Evolutionary conservation across 306 rosid genomes (phyloP).

Genomic region (Pachyrhizus erosus): DNA sequence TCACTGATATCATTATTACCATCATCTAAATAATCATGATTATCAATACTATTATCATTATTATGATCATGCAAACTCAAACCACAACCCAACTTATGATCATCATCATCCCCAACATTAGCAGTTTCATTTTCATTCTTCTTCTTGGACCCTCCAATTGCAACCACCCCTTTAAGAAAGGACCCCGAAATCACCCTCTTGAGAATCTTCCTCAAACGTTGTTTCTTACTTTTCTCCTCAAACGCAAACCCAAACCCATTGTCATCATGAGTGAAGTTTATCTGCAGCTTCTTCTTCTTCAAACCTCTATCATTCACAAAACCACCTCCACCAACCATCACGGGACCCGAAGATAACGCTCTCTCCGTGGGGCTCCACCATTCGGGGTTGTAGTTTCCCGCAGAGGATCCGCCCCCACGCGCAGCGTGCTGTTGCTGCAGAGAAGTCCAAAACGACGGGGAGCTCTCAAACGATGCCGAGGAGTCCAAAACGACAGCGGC

Average conservation of each 20-base stretch:
- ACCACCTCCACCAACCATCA: not conserved
- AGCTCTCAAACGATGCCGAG: conserved; percentile 60
- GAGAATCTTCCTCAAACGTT: not conserved
- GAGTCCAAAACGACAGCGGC: conserved; percentile 40
- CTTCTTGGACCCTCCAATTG: not conserved
- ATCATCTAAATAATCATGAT: not conserved
- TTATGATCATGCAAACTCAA: not conserved
- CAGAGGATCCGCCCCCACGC: conserved; percentile 28
- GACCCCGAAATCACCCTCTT: not conserved
- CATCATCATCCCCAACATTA: not conserved
- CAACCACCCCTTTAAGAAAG: not conserved
- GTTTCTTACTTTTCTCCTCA: not conserved
- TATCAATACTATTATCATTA: not conserved
- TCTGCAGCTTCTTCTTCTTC: not conserved
- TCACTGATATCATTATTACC: no score
- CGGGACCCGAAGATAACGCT: conserved; percentile 48
- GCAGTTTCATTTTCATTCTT: not conserved
- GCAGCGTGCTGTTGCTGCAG: conserved; percentile 48
- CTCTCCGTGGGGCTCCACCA: conserved; percentile 52
- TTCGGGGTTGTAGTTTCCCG: conserved; percentile 24
- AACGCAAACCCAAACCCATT: not conserved
- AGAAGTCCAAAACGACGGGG: conserved; percentile 57
- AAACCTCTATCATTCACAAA: not conserved
- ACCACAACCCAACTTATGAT: not conserved
- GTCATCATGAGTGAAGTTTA: not conserved